A percentile compares a stretch with the other conserved stretches of the same genome.
Evolutionary conservation across 2,329 filamentous ascomycete genomes (phyloP).

Genomic region (Fusarium clavum): DNA sequence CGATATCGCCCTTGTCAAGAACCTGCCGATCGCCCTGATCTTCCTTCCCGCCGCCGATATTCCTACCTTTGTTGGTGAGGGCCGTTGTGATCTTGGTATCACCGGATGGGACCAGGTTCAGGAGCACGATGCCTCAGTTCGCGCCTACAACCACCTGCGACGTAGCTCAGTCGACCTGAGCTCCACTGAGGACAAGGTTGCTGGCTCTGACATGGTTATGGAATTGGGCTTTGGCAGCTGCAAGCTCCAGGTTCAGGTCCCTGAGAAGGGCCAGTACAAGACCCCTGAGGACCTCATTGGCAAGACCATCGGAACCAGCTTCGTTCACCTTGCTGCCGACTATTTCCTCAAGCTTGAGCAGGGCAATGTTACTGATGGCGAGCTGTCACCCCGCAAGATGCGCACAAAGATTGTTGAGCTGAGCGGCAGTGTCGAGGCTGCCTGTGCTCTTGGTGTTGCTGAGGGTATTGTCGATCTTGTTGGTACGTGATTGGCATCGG

Average conservation of each 20-base stretch:
- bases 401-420: conserved; percentile 93
- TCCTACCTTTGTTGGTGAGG: conserved; percentile 96
- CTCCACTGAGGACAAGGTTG: conserved; percentile 55
- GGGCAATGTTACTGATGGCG: conserved; percentile 56
- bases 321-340: conserved; percentile 82
- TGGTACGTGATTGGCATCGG: conserved; percentile 70
- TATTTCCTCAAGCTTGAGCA: conserved; percentile 86
- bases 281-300: conserved; percentile 84
- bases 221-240: conserved; percentile 92
- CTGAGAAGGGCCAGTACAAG: conserved; percentile 80
- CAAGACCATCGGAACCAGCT: conserved; percentile 95
- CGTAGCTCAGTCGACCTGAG: conserved; percentile 55
- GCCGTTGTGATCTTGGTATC: conserved; percentile 92
- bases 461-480: conserved; percentile 98
- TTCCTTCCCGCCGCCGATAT: conserved; percentile 98
- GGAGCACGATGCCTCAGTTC: conserved; percentile 81
- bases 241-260: conserved; percentile 96
- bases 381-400: conserved; percentile 63
- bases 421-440: conserved; percentile 96
- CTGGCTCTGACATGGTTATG: conserved; percentile 85
- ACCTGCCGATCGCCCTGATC: conserved; percentile 92
- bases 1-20: conserved; percentile 98
- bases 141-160: conserved; percentile 60
- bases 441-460: conserved; percentile 93
- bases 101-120: conserved; percentile 93